Conservation (phyloP, 768 basidiomycete species). For the Russula griseocarnosa region DNA sequence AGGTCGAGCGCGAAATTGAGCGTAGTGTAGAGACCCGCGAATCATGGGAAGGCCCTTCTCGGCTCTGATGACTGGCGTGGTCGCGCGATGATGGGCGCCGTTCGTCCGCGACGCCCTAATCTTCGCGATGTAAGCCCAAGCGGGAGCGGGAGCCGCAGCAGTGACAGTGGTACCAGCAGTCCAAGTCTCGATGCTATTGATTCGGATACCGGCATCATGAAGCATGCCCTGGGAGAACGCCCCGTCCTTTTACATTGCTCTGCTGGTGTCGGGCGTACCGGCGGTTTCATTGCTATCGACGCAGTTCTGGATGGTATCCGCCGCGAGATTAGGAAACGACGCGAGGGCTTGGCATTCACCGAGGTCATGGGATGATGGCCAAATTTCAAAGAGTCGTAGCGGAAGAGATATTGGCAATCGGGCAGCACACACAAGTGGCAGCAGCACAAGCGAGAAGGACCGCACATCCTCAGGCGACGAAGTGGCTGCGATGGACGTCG, state of each 20-base stretch:
- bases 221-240: constrained; percentile 48
- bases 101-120: constrained; percentile 14
- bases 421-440: constrained; percentile 27
- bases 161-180: constrained; percentile 23
- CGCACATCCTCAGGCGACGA: constrained; percentile 29
- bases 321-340: constrained; percentile 47
- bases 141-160: constrained; percentile 20
- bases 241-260: constrained; percentile 86
- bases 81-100: constrained; percentile 16
- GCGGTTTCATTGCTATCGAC: constrained; percentile 88
- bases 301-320: constrained; percentile 74
- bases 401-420: constrained; percentile 23
- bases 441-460: constrained; percentile 26
- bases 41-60: constrained; percentile 29
- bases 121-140: constrained; percentile 24
- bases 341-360: constrained; percentile 29
- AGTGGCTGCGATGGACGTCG: constrained; percentile 34
- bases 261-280: constrained; percentile 93
- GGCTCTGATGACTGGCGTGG: constrained; percentile 30
- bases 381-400: constrained; percentile 17
- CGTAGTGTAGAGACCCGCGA: constrained; percentile 28
- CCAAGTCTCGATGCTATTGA: constrained; percentile 42
- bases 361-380: constrained; percentile 30
- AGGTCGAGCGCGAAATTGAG: constrained; percentile 48
- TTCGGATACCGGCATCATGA: constrained; percentile 50